Base-by-base conservation (phyloP, 306 rosid species). In the Gastrolobium villosum region DNA sequence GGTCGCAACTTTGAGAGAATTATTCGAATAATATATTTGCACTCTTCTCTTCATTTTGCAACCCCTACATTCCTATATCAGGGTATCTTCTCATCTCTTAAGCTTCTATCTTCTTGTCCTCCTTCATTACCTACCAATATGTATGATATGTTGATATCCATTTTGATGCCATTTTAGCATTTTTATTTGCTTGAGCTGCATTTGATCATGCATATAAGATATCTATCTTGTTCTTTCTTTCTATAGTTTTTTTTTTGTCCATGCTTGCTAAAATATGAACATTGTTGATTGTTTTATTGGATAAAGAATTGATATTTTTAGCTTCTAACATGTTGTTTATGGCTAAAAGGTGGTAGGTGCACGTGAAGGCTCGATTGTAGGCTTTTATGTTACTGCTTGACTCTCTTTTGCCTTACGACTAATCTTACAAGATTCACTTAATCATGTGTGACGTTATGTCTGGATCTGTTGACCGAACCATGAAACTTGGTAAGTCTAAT, bases 401-500 rank as follows among this genome's bases (percentile, higher is more conserved):
- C 75, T 81, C 82, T 80, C 77, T 39, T 56, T 77, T 68, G 72
- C 83, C 79, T 76, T 50, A 56, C 28, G 81, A 82, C 81, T 49
- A 56, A 75, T 53, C 53, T 86, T 66, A 73, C 70, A 57, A 75
- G 75, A 84, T 81, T 61, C 74, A 72, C 9, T 74, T 30, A 73
- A 81, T 81, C 87, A 90, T 93, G 93, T 65, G 88, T 68, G 98
- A 93, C 83, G 65, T 84, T 3, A 79, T 85, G 86, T 57, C 96
- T 20, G 84, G 57, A 66, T 65, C 89, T 43, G 44, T 78, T 65
- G 93, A 92, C 44, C 89, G 56, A 39, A 76, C 80, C 59, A 41
- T 48, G 3, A 86, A 86, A 79, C 41, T 76, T 2, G 85, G 97
- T 90, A 72, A 64, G 80, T 14, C n/a, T 71, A 59, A 74, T 15